phyloP scores from a whole-genome alignment of 129 eudicot genomes.

The Ambrosia artemisiifolia region DNA sequence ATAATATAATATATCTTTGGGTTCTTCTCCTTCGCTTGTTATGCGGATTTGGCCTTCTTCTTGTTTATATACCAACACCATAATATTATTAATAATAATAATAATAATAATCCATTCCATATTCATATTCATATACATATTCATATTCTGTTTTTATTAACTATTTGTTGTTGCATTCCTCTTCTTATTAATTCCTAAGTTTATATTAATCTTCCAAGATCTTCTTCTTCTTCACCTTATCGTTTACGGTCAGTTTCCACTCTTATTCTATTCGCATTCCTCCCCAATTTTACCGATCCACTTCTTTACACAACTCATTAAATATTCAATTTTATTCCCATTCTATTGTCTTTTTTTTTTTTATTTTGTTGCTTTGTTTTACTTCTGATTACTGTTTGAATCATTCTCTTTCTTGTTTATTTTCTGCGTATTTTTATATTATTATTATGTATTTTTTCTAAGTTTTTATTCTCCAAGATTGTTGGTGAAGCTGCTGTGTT shows the following conservation, averaged over 20 bases:
- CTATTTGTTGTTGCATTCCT: constrained; percentile 40
- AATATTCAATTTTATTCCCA: constrained; percentile 16
- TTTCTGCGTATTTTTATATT: background rate
- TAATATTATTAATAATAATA: background rate
- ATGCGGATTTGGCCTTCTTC: constrained; percentile 62
- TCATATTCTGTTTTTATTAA: constrained; percentile 37
- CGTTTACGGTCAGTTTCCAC: constrained; percentile 26
- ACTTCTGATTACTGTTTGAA: constrained; percentile 7
- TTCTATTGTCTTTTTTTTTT: background rate
- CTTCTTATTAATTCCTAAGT: constrained; percentile 21
- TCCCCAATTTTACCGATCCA: constrained; percentile 22
- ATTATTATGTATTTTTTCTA: background rate
- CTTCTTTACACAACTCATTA: constrained; percentile 18
- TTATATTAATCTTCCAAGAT: constrained; percentile 25
- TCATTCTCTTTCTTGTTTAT: background rate
- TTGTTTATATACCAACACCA: constrained; percentile 35
- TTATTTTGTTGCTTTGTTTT: background rate
- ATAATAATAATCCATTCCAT: constrained; percentile 1
- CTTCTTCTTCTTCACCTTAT: background rate
- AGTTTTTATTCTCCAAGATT: constrained; percentile 5
- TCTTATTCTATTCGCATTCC: constrained; percentile 8
- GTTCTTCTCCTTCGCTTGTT: constrained; percentile 74
- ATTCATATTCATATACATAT: constrained; percentile 2
- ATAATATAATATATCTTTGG: constrained; percentile 35
- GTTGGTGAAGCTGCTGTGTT: constrained; percentile 10